Percentiles rank a stretch among this genome's conserved stretches.
These are phyloP conservation scores for Tinospora cordifolia DNA, from an alignment of 164 flowering plant species.

Conservation along the genomic window DNA sequence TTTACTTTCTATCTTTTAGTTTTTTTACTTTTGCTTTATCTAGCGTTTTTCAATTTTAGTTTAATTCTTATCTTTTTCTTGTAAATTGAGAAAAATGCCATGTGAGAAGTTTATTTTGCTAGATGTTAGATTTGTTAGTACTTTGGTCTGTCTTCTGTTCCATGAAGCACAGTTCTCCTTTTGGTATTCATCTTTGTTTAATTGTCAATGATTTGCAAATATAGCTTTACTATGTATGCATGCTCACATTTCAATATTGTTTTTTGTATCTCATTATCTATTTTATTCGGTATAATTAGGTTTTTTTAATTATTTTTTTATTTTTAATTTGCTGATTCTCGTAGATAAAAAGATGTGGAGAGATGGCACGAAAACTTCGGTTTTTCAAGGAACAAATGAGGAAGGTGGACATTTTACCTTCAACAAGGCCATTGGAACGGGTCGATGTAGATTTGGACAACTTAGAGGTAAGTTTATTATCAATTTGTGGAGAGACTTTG, in stretches of 20 bases:
- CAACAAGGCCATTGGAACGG: constrained; percentile 20
- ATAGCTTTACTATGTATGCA: not conserved
- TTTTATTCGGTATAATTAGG: not conserved
- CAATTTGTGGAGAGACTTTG: not conserved
- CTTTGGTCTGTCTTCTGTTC: not conserved
- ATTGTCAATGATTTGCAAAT: not conserved
- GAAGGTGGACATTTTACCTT: constrained; percentile 54
- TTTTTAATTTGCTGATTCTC: not conserved
- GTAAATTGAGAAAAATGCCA: too few relatives aligned
- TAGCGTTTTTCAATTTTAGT: too few relatives aligned
- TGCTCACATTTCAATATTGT: not conserved
- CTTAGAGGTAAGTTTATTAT: constrained; percentile 46
- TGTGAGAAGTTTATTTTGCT: too few relatives aligned
- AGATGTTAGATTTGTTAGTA: not conserved
- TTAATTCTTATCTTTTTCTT: too few relatives aligned
- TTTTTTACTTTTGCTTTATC: too few relatives aligned
- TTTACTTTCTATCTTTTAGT: too few relatives aligned
- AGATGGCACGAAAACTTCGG: constrained; percentile 80
- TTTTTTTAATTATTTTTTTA: too few relatives aligned
- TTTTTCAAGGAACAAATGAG: constrained; percentile 69
- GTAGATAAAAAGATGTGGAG: constrained; percentile 80
- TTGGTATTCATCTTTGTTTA: not conserved
- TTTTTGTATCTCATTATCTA: not conserved
- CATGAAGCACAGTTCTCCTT: not conserved
- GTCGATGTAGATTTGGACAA: constrained; percentile 48